Evolutionary conservation across 1,284 basidiomycete genomes (phyloP).

Genomic region (Austroboletus niveus): DNA sequence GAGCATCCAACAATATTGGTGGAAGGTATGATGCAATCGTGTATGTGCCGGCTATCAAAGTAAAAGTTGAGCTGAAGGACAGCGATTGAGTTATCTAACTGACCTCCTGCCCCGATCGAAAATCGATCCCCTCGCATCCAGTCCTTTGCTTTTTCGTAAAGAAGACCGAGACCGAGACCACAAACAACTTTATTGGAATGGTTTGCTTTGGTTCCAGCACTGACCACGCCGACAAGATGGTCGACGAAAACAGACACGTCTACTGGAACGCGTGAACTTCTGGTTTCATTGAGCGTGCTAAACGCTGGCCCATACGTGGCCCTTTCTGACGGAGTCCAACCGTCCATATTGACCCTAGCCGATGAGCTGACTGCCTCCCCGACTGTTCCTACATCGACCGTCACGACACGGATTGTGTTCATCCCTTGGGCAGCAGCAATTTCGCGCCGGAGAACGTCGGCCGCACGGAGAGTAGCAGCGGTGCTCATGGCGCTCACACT

Average conservation of each 20-base stretch:
- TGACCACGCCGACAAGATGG: conserved; percentile 54
- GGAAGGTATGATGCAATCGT: conserved; percentile 66
- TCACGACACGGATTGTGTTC: conserved; percentile 66
- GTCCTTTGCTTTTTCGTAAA: conserved; percentile 37
- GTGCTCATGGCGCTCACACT: conserved; percentile 64
- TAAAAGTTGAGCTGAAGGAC: conserved; percentile 5
- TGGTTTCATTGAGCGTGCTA: conserved; percentile 44
- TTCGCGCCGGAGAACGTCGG: conserved; percentile 72
- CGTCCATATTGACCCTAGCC: conserved; percentile 41
- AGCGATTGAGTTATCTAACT: conserved; percentile 19
- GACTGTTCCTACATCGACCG: conserved; percentile 43
- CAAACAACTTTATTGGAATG: conserved; percentile 37
- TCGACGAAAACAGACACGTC: conserved; percentile 58
- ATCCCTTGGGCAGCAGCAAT: conserved; percentile 50
- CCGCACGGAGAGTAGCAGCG: conserved; percentile 62
- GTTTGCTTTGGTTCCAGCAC: conserved; percentile 44
- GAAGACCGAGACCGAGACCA: conserved; percentile 43
- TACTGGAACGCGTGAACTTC: conserved; percentile 49
- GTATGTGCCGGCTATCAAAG: conserved; percentile 58
- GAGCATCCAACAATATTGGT: conserved; percentile 56
- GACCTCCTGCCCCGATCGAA: conserved; percentile 73
- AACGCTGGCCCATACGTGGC: conserved; percentile 68
- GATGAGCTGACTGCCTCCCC: conserved; percentile 11
- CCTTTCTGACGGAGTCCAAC: conserved; percentile 71
- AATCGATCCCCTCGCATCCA: conserved; percentile 64